A percentile compares a stretch with the other conserved stretches of the same genome.
Conservation (phyloP, 495 filamentous ascomycete genomes). For the Trypethelium eluteriae region DNA sequence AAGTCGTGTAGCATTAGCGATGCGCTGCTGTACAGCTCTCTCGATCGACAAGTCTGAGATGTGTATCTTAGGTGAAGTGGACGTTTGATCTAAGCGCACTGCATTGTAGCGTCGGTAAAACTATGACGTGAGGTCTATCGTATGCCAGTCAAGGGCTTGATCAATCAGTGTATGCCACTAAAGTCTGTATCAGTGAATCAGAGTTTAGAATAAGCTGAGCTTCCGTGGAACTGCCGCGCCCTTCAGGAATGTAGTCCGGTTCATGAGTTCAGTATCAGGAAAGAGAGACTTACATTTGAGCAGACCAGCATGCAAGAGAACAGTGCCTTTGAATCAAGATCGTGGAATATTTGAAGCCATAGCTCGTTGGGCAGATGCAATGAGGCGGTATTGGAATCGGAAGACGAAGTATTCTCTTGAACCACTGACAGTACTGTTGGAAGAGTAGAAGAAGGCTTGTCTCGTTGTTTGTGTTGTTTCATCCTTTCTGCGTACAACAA, state of each 20-base stretch:
- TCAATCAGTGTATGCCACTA: background rate
- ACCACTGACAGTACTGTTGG: background rate
- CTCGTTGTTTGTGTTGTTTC: too few relatives aligned
- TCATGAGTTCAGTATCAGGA: background rate
- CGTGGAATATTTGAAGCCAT: background rate
- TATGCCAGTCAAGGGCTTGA: background rate
- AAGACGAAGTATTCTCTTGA: background rate
- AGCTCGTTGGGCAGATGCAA: slow-evolving; percentile 1
- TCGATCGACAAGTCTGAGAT: background rate
- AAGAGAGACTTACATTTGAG: background rate
- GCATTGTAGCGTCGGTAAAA: background rate
- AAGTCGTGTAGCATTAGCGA: background rate
- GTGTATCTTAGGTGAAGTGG: background rate
- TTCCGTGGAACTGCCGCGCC: too few relatives aligned
- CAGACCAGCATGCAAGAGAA: background rate
- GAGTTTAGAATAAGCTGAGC: too few relatives aligned
- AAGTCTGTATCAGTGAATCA: background rate
- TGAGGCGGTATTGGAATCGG: background rate
- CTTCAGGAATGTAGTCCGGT: background rate
- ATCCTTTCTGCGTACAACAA: too few relatives aligned
- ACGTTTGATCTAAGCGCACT: background rate
- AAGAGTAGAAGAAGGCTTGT: background rate
- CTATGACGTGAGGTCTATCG: background rate
- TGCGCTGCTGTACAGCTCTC: background rate
- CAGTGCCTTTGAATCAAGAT: background rate